A percentile compares a stretch with the other conserved stretches of the same genome.
Evolutionary conservation across 176 grass and related monocot species (phyloP).

Genomic region (Musa itinerans): DNA sequence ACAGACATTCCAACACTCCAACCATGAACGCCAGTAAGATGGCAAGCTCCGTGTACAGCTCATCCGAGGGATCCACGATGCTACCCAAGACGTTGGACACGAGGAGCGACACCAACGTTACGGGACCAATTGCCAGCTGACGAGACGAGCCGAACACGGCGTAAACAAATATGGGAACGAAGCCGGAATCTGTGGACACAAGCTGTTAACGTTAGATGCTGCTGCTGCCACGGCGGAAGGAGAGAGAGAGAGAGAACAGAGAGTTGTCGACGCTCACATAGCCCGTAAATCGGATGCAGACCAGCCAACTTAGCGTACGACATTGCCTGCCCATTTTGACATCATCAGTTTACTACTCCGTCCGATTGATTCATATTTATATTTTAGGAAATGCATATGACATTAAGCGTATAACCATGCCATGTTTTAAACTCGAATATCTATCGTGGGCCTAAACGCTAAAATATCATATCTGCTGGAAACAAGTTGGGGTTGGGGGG

Average conservation of each 20-base stretch:
- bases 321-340: slow-evolving; percentile 12
- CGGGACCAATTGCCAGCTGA: slow-evolving; percentile 82
- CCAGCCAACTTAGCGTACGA: slow-evolving; percentile 17
- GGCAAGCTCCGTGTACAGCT: slow-evolving; percentile 73
- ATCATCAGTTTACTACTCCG: not conserved
- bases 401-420: not conserved
- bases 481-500: no score
- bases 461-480: no score
- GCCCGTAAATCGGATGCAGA: slow-evolving; percentile 19
- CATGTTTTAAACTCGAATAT: no score
- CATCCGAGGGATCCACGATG: slow-evolving; percentile 70
- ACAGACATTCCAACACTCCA: slow-evolving; percentile 73
- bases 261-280: slow-evolving; percentile 1
- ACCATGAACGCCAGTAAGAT: slow-evolving; percentile 90
- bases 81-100: slow-evolving; percentile 81
- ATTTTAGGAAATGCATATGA: no score
- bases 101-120: slow-evolving; percentile 82
- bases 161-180: slow-evolving; percentile 79
- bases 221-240: no score
- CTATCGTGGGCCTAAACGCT: no score
- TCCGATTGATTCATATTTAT: no score
- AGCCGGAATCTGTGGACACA: slow-evolving; percentile 61
- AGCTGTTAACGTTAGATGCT: not conserved
- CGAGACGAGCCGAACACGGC: slow-evolving; percentile 81
- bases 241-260: no score